A percentile compares a stretch with the other conserved stretches of the same genome.
Evolutionary conservation across 495 filamentous ascomycete species (phyloP).

Genomic region (Xylaria scruposa): DNA sequence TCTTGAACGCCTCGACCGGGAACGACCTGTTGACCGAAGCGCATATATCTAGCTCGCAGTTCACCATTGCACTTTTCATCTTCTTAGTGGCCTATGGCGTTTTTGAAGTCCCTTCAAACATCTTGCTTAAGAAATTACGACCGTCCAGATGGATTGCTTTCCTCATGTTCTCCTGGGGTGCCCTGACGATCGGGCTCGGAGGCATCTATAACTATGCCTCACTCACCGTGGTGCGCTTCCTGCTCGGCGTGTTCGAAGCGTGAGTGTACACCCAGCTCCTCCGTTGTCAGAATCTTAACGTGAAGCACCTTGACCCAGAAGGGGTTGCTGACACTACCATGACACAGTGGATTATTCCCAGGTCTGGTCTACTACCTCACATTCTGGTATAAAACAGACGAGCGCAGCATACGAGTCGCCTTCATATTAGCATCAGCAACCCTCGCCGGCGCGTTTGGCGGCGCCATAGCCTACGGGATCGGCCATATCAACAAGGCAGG

Average conservation of each 20-base stretch:
- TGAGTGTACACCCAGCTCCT: constrained; percentile 25
- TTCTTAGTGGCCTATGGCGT: constrained; percentile 47
- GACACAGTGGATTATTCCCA: constrained; percentile 66
- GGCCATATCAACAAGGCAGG: constrained; percentile 70
- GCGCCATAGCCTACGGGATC: constrained; percentile 73
- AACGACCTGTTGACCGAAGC: constrained; percentile 68
- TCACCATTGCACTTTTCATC: constrained; percentile 71
- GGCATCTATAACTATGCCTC: constrained; percentile 56
- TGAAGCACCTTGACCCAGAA: constrained; percentile 40
- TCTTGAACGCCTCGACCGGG: constrained; percentile 49
- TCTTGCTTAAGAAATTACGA: constrained; percentile 71
- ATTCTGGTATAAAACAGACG: constrained; percentile 70
- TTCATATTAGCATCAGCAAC: constrained; percentile 86
- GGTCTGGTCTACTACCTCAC: constrained; percentile 84
- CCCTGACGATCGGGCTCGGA: constrained; percentile 60
- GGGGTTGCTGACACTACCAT: neutral
- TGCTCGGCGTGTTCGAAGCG: constrained; percentile 63
- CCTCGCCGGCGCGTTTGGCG: constrained; percentile 79
- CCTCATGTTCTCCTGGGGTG: constrained; percentile 63
- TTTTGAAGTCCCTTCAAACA: constrained; percentile 67
- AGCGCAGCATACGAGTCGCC: constrained; percentile 61
- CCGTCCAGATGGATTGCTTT: constrained; percentile 63
- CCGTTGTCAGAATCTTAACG: neutral
- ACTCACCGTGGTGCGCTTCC: constrained; percentile 58
- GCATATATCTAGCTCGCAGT: constrained; percentile 67